Evolutionary conservation across 2,329 filamentous ascomycete species (phyloP), one percentile per base, ranked within the genome.

Genomic region (Xylariomycetidae sp.): DNA sequence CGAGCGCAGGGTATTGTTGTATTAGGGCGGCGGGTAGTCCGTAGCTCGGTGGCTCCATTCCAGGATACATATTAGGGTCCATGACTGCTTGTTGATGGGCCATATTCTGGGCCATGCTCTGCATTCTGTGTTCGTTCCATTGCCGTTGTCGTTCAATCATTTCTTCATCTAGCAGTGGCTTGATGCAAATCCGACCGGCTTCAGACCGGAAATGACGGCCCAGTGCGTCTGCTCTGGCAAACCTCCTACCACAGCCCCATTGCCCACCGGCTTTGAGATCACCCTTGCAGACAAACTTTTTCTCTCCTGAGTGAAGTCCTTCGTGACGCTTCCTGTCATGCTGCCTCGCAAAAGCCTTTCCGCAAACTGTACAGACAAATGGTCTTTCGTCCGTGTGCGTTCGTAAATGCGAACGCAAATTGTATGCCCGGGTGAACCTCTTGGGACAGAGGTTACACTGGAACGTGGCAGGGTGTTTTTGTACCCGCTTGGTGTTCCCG

Each of bases 291-390:
- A 97, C 86, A 57, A 97, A 98, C 56, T 95, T 97, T 77, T 97
- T 98, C 66, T 98, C 92, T 26, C 92, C 92, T 0, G 87, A 94
- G 55, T 98, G 92, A 26, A 98, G 68, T 25, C 90, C 89, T 64
- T 98, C 92, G 61, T 98, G 92, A 25, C 92, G 83, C 63, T 98
- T 98, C 28, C 92, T 83, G 58, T 98, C 92, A 56, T 98, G 92
- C 56, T 98, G 92, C 16, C 92, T 83, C 5, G 92, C 92, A 63
- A 98, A 98, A 0, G 92, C 92, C 61, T 98, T 98, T 33, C 88
- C 87, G 49, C 92, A 98, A 7, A 97, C 88, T 0, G 87, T 96
- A 56, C 92, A 98, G 3, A 97, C 90, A 53, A 97, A 98, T 0
- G 92, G 92, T 30, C 92, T 78, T 67, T 98, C 92, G 53, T 98